Evolutionary conservation across 2,329 filamentous ascomycete species (phyloP).

Genomic region (Aspergillus pseudoviridinutans): DNA sequence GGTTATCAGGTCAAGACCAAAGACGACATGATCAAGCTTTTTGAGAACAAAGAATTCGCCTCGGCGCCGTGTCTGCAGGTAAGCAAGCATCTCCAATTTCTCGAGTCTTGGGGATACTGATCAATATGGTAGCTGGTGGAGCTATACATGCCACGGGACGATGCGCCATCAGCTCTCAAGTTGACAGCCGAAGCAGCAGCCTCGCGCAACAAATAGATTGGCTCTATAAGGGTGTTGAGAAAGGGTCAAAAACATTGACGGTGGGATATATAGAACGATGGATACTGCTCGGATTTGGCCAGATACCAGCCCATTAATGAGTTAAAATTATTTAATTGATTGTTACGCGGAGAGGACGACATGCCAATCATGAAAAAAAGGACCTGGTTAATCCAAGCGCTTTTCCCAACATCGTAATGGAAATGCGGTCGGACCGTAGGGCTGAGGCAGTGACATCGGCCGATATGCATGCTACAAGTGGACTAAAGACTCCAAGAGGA

Average conservation of each 20-base stretch:
- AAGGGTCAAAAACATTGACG: background rate
- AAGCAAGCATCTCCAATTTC: constrained; percentile 5
- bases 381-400: background rate
- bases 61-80: constrained; percentile 48
- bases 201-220: constrained; percentile 52
- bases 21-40: constrained; percentile 62
- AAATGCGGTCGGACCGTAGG: background rate
- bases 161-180: constrained; percentile 68
- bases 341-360: background rate
- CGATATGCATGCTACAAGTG: background rate
- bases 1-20: constrained; percentile 67
- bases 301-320: background rate
- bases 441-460: background rate
- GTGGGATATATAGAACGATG: background rate
- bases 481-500: background rate
- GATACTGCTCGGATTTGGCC: background rate
- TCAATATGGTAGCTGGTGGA: constrained; percentile 67
- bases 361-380: background rate
- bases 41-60: constrained; percentile 60
- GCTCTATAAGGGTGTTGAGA: background rate
- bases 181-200: constrained; percentile 68
- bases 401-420: background rate
- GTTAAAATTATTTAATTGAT: background rate
- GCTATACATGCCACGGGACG: constrained; percentile 73
- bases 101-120: constrained; percentile 12